A percentile compares a stretch with the other conserved stretches of the same genome.
These are phyloP conservation scores for Aspergillus hancockii DNA, from an alignment of 495 filamentous ascomycete species.

Conservation along the genomic window DNA sequence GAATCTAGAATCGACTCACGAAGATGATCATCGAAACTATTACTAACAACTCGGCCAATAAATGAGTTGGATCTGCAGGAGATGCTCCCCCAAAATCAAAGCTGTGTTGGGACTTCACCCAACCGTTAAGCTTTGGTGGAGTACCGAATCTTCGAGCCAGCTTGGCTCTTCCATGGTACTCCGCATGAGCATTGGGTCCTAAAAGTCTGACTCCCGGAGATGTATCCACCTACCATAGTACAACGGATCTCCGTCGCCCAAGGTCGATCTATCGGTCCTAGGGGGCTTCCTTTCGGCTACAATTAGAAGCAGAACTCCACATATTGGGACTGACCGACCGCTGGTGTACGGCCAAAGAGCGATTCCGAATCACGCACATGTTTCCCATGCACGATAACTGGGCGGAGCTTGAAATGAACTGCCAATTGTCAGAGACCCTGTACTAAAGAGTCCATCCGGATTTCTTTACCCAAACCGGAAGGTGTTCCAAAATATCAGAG, in stretches of 20 bases:
- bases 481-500: not conserved
- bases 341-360: not conserved
- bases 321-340: constrained; percentile 1
- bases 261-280: not conserved
- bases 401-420: not conserved
- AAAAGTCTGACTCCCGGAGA: not conserved
- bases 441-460: not conserved
- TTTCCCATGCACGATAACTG: not conserved
- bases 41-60: constrained; percentile 7
- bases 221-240: constrained; percentile 1
- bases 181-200: not conserved
- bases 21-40: constrained; percentile 7
- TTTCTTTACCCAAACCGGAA: not conserved
- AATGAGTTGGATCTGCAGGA: constrained; percentile 5
- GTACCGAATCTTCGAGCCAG: constrained; percentile 7
- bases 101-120: not conserved
- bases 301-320: constrained; percentile 8
- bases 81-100: constrained; percentile 4
- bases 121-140: constrained; percentile 9
- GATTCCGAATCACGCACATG: not conserved
- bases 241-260: not conserved
- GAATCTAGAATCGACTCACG: not conserved
- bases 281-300: constrained; percentile 1
- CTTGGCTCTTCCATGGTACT: constrained; percentile 3
- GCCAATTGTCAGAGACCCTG: not conserved